Base-by-base conservation (phyloP, 2,329 filamentous ascomycete genomes). In the Beauveria caledonica region DNA sequence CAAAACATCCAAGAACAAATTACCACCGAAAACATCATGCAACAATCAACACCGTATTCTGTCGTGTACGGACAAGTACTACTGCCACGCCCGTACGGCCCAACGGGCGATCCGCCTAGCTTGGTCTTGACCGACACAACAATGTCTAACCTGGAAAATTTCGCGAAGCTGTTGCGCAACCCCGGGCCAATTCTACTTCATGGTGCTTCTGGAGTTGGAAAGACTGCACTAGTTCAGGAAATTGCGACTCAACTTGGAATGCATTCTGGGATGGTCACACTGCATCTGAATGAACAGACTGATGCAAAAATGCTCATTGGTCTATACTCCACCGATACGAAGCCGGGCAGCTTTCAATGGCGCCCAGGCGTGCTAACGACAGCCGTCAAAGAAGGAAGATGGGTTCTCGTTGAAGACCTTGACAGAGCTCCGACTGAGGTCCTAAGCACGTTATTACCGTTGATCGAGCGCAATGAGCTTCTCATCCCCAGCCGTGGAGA, bases 231-330 rank as follows among this genome's bases (percentile, higher is more conserved):
- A 21, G 84, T 95, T 15, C 88, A 90, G 64, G 88, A 97, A 70
- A 82, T 93, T 62, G 92, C 93, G 25, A 84, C 84, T 67, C 84
- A 88, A 66, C 83, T 97, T 60, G 89, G 89, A 63, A 90, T 90
- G 74, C 84, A 89, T 23, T 83, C 86, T 6, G 85, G 84, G 62
- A 92, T 99, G 86, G 88, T 99, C 57, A 97, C 93, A 3, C 80
- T 99, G 33, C 93, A 99, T 73, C 79, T 99, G 39, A 99, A 99
- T 70, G 94, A 97, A 73, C 95, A 99, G 73, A 97, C 92, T 2
- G 94, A 99, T 74, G 92, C 93, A 0, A 99, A 99, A 73, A 89
- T 96, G 77, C 84, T 99, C 45, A 85, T 99, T 64, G 94, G 94
- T 3, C 85, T 97, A 71, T 97, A 99, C 74, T 90, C 93, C 1